phyloP scores from a whole-genome alignment of 108 stramenopile genomes.

The Conticribra guillardii region DNA sequence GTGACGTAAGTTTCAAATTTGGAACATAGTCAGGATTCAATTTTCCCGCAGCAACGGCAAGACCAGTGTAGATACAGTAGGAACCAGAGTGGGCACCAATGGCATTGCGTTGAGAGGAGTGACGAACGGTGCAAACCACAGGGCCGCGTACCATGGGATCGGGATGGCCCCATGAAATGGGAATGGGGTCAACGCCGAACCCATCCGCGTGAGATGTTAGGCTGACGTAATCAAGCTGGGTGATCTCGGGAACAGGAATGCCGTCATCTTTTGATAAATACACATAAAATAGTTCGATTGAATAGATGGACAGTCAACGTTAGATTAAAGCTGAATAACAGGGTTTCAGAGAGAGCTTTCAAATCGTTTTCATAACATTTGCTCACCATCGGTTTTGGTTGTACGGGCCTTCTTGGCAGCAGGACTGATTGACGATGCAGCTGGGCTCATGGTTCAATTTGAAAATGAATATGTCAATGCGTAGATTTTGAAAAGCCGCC shows the following conservation, averaged over 20 bases:
- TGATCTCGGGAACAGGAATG: constrained; percentile 62
- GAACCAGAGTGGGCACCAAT: constrained; percentile 97
- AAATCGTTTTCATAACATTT: too few species aligned
- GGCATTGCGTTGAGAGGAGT: constrained; percentile 93
- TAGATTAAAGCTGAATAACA: too few species aligned
- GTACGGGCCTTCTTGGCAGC: neutral
- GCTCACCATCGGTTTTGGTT: neutral
- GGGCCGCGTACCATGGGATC: constrained; percentile 91
- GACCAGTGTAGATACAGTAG: constrained; percentile 97
- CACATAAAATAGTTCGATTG: too few species aligned
- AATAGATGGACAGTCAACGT: too few species aligned
- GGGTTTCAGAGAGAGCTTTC: too few species aligned
- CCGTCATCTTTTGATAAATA: constrained; percentile 45
- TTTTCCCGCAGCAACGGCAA: constrained; percentile 95
- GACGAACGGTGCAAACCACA: constrained; percentile 94
- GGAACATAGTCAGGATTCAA: constrained; percentile 95
- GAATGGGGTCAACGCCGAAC: constrained; percentile 93
- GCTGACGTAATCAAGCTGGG: constrained; percentile 78
- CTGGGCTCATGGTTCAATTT: neutral
- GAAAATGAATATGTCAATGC: too few species aligned
- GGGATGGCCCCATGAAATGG: constrained; percentile 91
- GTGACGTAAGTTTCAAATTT: constrained; percentile 88
- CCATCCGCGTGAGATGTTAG: constrained; percentile 90
- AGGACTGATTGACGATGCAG: neutral
- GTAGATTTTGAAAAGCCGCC: too few species aligned